A percentile compares a stretch with the other conserved stretches of the same genome.
Conservation (phyloP, 257 asterid species). For the Solanum piurae region DNA sequence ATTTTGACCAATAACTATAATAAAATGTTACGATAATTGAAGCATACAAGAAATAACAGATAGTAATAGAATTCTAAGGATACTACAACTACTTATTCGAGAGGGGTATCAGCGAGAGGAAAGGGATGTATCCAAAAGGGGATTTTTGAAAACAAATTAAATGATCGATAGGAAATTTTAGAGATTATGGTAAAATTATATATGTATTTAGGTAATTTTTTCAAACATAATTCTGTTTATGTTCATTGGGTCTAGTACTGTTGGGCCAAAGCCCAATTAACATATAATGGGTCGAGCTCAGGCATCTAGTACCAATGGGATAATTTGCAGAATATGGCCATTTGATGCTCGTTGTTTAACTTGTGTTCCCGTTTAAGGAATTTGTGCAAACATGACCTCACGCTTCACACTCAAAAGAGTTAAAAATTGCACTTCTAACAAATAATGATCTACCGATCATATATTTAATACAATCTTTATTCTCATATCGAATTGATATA, state of each 20-base stretch:
- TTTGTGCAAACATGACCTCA: not conserved
- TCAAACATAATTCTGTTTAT: not conserved
- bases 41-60: not conserved
- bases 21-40: not conserved
- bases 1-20: fast-evolving
- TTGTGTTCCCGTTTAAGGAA: not conserved
- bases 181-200: no score
- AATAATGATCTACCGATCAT: not conserved
- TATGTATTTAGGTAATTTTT: no score
- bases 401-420: no score
- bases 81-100: no score
- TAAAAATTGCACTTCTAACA: not conserved
- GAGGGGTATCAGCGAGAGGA: no score
- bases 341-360: not conserved
- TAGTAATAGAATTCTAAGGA: not conserved
- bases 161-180: no score
- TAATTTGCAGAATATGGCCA: not conserved
- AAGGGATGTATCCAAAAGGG: no score
- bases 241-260: not conserved
- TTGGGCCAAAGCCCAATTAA: not conserved
- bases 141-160: no score
- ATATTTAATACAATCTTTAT: not conserved
- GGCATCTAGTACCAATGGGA: no score
- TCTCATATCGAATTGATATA: not conserved
- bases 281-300: not conserved